These are phyloP conservation scores for Lecanosticta acicola DNA, from an alignment of 2,329 filamentous ascomycete genomes.

Conservation along the genomic window DNA sequence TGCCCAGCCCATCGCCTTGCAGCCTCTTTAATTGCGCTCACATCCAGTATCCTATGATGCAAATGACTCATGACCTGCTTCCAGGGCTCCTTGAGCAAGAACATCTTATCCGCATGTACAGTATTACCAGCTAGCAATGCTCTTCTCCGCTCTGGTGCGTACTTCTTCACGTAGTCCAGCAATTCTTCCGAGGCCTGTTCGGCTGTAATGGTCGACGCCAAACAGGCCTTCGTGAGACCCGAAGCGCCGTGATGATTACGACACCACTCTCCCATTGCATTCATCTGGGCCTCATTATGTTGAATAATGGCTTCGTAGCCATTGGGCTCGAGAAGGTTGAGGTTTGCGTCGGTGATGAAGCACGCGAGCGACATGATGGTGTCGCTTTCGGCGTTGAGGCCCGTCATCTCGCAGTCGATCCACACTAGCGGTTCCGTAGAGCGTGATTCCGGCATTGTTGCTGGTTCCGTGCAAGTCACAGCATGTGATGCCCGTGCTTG, in stretches of 20 bases:
- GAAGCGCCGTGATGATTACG: constrained; percentile 68
- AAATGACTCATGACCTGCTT: constrained; percentile 66
- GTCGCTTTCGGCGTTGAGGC: constrained; percentile 52
- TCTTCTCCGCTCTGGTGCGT: constrained; percentile 60
- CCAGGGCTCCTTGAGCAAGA: constrained; percentile 71
- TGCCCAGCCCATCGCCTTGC: constrained; percentile 69
- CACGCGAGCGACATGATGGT: constrained; percentile 22
- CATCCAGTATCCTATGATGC: constrained; percentile 86
- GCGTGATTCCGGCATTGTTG: constrained; percentile 38
- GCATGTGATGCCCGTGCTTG: no score
- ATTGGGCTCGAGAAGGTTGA: constrained; percentile 66
- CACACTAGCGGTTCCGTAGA: constrained; percentile 69
- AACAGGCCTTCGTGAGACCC: constrained; percentile 73
- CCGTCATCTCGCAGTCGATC: constrained; percentile 95
- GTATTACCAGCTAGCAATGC: constrained; percentile 86
- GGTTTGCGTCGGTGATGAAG: constrained; percentile 67
- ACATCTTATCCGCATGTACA: constrained; percentile 82
- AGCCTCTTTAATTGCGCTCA: constrained; percentile 88
- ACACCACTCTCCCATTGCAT: constrained; percentile 86
- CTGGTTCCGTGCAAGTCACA: no score
- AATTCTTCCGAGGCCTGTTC: constrained; percentile 66
- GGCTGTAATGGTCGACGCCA: constrained; percentile 66
- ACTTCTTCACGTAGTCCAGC: constrained; percentile 68
- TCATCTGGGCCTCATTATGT: constrained; percentile 63
- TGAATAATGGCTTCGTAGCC: constrained; percentile 80